Evolutionary conservation across 1,284 basidiomycete genomes (phyloP).

Genomic region (Trametes sp.): DNA sequence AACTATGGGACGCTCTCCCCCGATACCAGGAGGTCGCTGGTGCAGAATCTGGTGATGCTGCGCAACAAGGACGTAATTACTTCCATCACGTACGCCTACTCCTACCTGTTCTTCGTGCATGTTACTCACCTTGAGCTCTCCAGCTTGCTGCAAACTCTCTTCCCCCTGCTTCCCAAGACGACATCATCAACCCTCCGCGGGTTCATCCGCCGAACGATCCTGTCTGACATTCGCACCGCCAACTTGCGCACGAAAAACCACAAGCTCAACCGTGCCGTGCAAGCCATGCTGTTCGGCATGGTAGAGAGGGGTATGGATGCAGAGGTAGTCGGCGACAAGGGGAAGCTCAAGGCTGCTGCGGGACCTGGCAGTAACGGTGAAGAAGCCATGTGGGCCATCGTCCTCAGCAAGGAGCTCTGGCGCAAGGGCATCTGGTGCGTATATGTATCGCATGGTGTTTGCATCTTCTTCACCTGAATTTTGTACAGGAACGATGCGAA

Average conservation of each 20-base stretch:
- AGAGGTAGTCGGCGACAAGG: conserved; percentile 84
- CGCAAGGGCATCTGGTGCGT: conserved; percentile 89
- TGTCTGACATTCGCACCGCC: conserved; percentile 94
- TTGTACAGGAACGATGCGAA: conserved; percentile 84
- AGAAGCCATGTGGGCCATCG: conserved; percentile 98
- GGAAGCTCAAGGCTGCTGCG: conserved; percentile 62
- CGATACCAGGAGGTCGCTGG: conserved; percentile 83
- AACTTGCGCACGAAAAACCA: conserved; percentile 93
- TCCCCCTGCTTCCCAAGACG: conserved; percentile 92
- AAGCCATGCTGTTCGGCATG: conserved; percentile 96
- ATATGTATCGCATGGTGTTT: neutral
- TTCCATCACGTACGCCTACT: conserved; percentile 81
- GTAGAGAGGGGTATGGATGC: conserved; percentile 90
- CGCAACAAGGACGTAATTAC: conserved; percentile 93
- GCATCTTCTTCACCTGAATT: neutral
- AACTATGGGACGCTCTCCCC: conserved; percentile 76
- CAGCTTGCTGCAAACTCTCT: conserved; percentile 90
- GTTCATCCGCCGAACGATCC: conserved; percentile 93
- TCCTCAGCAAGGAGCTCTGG: conserved; percentile 95
- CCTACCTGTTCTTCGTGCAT: conserved; percentile 10
- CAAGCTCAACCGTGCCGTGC: conserved; percentile 95
- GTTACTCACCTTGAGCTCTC: neutral
- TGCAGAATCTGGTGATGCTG: conserved; percentile 92
- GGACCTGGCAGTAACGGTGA: conserved; percentile 61
- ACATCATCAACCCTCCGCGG: conserved; percentile 85